These are phyloP conservation scores for Aulographum hederae DNA, from an alignment of 2,329 filamentous ascomycete genomes.

Conservation along the genomic window DNA sequence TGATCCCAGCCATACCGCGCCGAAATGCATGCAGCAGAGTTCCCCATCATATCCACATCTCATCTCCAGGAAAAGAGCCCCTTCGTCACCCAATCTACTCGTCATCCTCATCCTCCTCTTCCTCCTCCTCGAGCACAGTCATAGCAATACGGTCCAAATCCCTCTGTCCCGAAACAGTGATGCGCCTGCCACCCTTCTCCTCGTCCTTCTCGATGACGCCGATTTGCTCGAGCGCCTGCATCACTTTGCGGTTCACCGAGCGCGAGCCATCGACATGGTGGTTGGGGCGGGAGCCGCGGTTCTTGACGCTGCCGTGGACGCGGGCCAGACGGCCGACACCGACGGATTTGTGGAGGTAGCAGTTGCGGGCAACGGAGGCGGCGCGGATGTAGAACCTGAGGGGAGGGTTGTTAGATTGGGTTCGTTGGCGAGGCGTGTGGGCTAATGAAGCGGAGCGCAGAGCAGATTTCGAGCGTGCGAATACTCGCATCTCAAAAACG, in stretches of 20 bases:
- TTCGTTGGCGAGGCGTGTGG: neutral
- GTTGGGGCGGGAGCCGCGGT: conserved; percentile 79
- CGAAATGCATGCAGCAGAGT: no score
- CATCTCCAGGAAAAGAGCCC: no score
- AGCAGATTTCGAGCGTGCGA: no score
- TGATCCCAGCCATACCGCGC: no score
- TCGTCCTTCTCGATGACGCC: conserved; percentile 94
- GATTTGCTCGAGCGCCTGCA: conserved; percentile 98
- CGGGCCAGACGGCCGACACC: conserved; percentile 96
- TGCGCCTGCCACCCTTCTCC: conserved; percentile 95
- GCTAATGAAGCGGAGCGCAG: neutral
- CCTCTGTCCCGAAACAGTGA: conserved; percentile 95
- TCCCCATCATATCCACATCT: no score
- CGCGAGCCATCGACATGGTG: conserved; percentile 94
- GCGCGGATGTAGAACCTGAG: conserved; percentile 66
- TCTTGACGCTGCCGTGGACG: conserved; percentile 82
- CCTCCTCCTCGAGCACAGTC: conserved; percentile 4
- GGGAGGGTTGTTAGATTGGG: neutral
- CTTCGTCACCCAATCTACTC: no score
- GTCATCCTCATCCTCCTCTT: conserved; percentile 6
- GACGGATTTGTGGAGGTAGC: conserved; percentile 99
- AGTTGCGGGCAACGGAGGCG: conserved; percentile 87
- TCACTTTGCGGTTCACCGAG: conserved; percentile 89
- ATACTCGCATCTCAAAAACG: neutral
- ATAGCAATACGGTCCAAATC: conserved; percentile 61